Base-by-base conservation (phyloP, 495 filamentous ascomycete species). In the Cercophora newfieldiana region DNA sequence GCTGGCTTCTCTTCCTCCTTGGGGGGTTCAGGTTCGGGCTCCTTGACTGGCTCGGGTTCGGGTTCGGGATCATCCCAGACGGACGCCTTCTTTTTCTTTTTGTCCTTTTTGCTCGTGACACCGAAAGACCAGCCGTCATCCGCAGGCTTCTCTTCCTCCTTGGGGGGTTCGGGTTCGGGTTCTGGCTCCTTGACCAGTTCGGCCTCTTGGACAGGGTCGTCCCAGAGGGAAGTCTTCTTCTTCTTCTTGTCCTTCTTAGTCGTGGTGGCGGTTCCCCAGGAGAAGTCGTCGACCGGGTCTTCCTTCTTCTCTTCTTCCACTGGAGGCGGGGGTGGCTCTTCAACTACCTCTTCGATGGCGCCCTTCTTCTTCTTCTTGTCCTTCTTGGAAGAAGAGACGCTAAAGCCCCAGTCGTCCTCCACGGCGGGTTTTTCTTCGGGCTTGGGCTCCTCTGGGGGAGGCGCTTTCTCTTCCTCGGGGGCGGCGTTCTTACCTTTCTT, bases 31-130 rank as follows among this genome's bases (percentile, higher is more conserved):
- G 66, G 63, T 21, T 28, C 33, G 14, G 25, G 24, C 3, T 57
- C 26, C 25, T 28, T 57, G 22, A 7, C 24, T n/a, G 61, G 48
- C 25, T 51, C 59, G 7, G 59, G 44, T 31, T 62, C 59, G 3
- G 44, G 44, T 8, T 7, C 61, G 7, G 57, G 57, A 5, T 63
- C 63, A 57, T 64, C 69, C 55, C 60, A 63, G 24, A 63, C 50
- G n/a, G 50, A 56, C 1, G 56, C 44, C 49, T 74, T 75, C 61
- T 78, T 78, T 66, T 71, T 74, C 53, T 70, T 71, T 47, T 63
- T 63, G 44, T 29, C 60, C 24, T 55, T 55, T 28, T 55, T 55
- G 51, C 22, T 26, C 4, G 51, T 55, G 21, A 22, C 6, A 26
- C 22, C 21, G 21, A 28, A 24, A 10, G 51, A 28, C 22, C 22